Base-by-base conservation (phyloP, 2,329 filamentous ascomycete species). In the Coccinonectria pachysandricola region DNA sequence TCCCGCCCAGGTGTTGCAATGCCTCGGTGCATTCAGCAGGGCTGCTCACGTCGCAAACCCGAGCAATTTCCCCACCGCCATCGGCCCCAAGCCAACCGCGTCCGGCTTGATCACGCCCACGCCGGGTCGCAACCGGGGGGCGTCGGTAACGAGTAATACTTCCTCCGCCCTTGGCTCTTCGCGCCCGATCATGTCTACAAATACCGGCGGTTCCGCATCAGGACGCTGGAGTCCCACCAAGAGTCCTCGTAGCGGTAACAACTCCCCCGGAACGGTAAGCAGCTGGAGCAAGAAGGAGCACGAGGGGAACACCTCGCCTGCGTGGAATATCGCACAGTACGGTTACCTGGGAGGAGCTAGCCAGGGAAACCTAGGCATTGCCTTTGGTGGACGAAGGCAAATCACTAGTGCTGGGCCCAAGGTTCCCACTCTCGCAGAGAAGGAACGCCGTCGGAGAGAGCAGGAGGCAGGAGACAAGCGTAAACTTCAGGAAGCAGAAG, bases 291-390 rank as follows among this genome's bases (percentile, higher is more conserved):
- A 75, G 52, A 83, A 71, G 53, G 70, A 72, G 29, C 84, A 95
- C 42, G 82, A 95, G 53, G 73, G 72, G 10, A 69, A 68, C 22
- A 95, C 87, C 2, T 68, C 78, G 14, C 91, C 91, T 0, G 91
- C 91, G 2, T 98, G 91, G 91, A 98, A 96, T 51, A 96, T 96
- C 43, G 81, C 87, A 31, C 91, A 98, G 52, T 98, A 98, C 50
- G 87, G 91, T 6, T 98, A 95, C 56, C 91, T 96, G 80, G 91
- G 91, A 31, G 91, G 91, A 24, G 91, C 91, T 14, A 95, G 84
- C 47, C 91, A 98, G 53, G 88, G 85, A 3, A 96, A 93, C 45
- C 75, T 95, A 35, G 91, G 91, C 11, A 85, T 98, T 42, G 75
- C 83, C 8, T 96, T 96, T 55, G 91, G 91, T 30, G 84, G 79